phyloP scores from a whole-genome alignment of 495 filamentous ascomycete species.

The Aspergillus carlsbadensis region DNA sequence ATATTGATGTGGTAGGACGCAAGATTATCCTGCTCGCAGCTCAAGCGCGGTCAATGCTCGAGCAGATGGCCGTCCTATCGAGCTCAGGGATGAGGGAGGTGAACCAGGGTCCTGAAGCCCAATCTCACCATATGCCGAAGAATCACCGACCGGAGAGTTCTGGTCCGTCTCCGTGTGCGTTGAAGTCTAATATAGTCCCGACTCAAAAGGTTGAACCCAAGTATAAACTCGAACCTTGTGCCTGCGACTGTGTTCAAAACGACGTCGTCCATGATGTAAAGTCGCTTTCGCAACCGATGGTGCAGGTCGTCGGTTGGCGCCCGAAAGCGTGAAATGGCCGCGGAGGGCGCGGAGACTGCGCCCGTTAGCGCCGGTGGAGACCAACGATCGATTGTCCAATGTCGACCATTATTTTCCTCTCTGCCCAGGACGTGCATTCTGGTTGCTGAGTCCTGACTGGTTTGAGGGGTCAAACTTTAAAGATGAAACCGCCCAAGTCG shows the following conservation, averaged over 20 bases:
- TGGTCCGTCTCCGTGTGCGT: not conserved
- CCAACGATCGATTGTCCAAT: too few relatives aligned
- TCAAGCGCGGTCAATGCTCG: not conserved
- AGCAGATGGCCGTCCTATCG: not conserved
- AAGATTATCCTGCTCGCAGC: not conserved
- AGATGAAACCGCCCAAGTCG: slow-evolving; percentile 26
- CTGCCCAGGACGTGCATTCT: not conserved
- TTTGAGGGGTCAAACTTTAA: slow-evolving; percentile 15
- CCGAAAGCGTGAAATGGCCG: too few relatives aligned
- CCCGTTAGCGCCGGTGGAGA: too few relatives aligned
- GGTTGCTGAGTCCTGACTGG: slow-evolving; percentile 6
- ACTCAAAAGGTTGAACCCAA: not conserved
- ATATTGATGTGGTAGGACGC: not conserved
- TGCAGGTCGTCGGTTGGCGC: too few relatives aligned
- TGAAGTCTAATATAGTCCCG: not conserved
- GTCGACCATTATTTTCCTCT: too few relatives aligned
- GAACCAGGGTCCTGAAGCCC: slow-evolving; percentile 1
- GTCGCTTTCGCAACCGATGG: not conserved
- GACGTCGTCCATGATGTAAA: too few relatives aligned
- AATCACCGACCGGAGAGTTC: slow-evolving; percentile 4
- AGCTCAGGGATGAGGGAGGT: slow-evolving; percentile 10
- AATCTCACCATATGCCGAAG: not conserved
- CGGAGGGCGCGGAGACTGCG: too few relatives aligned
- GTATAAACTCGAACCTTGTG: not conserved
- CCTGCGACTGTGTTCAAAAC: too few relatives aligned